Base-by-base conservation (phyloP, 257 asterid genomes). In the Solanum chilense region DNA sequence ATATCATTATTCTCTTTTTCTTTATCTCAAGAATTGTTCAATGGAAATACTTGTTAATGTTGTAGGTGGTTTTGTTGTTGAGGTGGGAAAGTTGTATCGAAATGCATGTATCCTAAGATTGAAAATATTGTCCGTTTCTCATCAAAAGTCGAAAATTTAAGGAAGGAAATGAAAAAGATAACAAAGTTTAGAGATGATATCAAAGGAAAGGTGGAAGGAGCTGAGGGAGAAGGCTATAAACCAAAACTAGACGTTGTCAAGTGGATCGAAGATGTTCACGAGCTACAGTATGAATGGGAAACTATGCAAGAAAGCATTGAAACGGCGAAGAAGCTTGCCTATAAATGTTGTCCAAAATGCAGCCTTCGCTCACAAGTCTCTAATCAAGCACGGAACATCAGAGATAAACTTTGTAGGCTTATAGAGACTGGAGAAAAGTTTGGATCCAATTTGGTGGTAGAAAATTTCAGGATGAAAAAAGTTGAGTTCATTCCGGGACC, bases 271-370 rank as follows among this genome's bases (percentile, higher is more conserved):
- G 75, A 68, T 31, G 77, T 70, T 31, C 3, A 8, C 13, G 0
- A 31, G 77, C 77, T 31, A 7, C 0, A 70, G 77, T 31, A 31
- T 0, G 42, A 70, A 70, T 70, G 77, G 77, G 16, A 0, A 64
- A 0, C 33, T 11, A n/a, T 11, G 71, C 71, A 64, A 64, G 0
- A 64, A 0, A 64, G 33, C 71, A 64, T n/a, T 64, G 31, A 31
- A n/a, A 1, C 14, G 0, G 71, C 71, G 2, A 64, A 64, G 71
- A 64, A 1, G 0, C 0, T 64, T 64, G 0, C 33, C 0, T 64
- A 64, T n/a, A 64, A n/a, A 3, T 62, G 70, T 0, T 62, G 70
- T 11, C 33, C 33, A 11, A 62, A 62, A 4, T 11, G 33, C 0
- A 64, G 71, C 33, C 42, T 70, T 8, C 76, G n/a, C 76, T 31